Evolutionary conservation across 192 early-diverging fungal genomes (phyloP), one percentile per base, ranked within the genome.

Genomic region (Coemansia reversa): DNA sequence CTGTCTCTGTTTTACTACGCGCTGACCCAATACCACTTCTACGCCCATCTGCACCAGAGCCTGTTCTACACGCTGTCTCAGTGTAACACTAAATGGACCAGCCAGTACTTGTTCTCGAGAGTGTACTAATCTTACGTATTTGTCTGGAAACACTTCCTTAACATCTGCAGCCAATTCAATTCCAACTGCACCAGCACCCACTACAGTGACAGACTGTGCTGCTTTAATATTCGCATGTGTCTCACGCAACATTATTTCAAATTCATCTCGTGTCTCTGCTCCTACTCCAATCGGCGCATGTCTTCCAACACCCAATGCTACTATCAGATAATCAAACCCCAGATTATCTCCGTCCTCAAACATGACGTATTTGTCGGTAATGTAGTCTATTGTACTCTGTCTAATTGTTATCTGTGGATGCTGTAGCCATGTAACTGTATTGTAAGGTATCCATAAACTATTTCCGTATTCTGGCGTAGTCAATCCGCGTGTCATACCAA

Each of bases 181-280:
- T 28, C 90, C 93, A 3, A 89, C 86, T 12, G 89, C 88, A 22
- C 92, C 92, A 12, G 83, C 92, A 20, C 92, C 92, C 16, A 88
- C 78, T 0, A 93, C 68, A 2, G 88, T 54, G 1, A 90, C 70
- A 7, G 74, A 81, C 25, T 74, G 62, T 2, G 87, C 76, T 1
- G 35, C 35, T 11, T 11, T 6, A 1, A 39, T 39, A 39, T 11
- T 39, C 35, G 35, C 35, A 11, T 39, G 9, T 6, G 35, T 39
- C 35, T 39, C 35, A 11, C 35, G 9, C 9, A 39, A 11, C 35
- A 39, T 39, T 39, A 1, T 39, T 11, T 39, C 16, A 49, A 55
- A 74, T 7, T 72, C 65, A 24, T 51, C 63, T 39, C 75, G 65
- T 25, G 74, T 81, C 8, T 47, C n/a, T 20, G 62, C 61, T 0